A percentile compares a stretch with the other conserved stretches of the same genome.
phyloP scores from a whole-genome alignment of 345 rosid species.

The Eucalyptus cloeziana region DNA sequence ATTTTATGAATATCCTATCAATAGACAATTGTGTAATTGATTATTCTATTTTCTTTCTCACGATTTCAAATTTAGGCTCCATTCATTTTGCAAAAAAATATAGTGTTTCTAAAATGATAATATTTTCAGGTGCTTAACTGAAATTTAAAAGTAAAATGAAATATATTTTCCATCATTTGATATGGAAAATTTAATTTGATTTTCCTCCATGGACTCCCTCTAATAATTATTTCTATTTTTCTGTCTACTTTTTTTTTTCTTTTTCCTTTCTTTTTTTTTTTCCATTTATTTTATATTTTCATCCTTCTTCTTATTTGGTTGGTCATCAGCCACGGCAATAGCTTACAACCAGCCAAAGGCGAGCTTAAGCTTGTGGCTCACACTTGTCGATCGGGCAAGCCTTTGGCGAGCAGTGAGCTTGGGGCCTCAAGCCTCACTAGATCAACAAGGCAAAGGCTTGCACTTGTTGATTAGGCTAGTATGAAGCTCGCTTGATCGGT shows the following conservation, averaged over 20 bases:
- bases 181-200: too few species aligned
- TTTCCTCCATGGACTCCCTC: accelerated
- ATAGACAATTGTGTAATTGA: background rate
- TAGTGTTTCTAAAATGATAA: accelerated
- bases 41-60: background rate
- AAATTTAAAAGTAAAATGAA: accelerated
- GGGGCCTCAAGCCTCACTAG: too few species aligned
- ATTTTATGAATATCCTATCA: background rate
- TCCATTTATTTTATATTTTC: too few species aligned
- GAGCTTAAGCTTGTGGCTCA: accelerated
- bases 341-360: too few species aligned
- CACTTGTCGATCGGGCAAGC: accelerated
- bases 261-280: too few species aligned
- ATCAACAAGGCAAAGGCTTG: accelerated
- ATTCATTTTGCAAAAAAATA: accelerated
- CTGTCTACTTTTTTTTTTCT: too few species aligned
- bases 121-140: accelerated
- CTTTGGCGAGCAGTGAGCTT: accelerated
- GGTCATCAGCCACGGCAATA: accelerated
- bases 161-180: too few species aligned
- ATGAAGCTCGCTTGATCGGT: accelerated
- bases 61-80: accelerated
- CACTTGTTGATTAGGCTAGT: too few species aligned
- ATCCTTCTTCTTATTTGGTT: accelerated
- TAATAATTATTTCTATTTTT: too few species aligned